Conservation (phyloP, 176 grass and related monocot species). For the Lolium perenne region DNA sequence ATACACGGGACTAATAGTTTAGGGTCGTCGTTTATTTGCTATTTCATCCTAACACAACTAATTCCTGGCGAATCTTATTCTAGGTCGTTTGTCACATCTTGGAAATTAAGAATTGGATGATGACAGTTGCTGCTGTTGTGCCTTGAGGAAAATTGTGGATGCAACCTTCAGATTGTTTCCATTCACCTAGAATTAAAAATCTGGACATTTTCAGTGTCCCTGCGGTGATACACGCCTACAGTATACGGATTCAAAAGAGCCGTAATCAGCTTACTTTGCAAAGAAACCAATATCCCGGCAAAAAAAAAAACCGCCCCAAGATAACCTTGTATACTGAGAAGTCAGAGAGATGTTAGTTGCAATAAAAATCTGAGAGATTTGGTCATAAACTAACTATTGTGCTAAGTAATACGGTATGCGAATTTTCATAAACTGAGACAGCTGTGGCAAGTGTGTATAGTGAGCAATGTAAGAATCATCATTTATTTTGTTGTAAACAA, state of each 20-base stretch:
- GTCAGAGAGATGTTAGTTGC: background rate
- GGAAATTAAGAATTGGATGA: slow-evolving; percentile 36
- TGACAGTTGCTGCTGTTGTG: slow-evolving; percentile 11
- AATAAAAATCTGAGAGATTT: background rate
- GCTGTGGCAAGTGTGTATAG: too few species aligned
- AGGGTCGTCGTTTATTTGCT: background rate
- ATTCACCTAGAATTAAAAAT: background rate
- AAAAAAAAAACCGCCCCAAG: too few species aligned
- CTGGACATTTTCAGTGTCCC: background rate
- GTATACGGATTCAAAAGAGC: background rate
- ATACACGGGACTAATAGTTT: background rate
- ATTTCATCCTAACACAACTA: slow-evolving; percentile 33
- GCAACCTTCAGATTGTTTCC: background rate
- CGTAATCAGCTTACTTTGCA: too few species aligned
- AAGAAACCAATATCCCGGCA: too few species aligned
- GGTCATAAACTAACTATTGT: background rate
- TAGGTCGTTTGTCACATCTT: slow-evolving; percentile 54
- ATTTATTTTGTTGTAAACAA: too few species aligned
- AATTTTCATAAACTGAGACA: background rate
- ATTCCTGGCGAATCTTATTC: slow-evolving; percentile 41
- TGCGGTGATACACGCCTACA: background rate
- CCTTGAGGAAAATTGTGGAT: background rate
- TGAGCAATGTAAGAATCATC: too few species aligned
- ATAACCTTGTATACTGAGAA: background rate
- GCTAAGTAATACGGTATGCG: background rate